A percentile compares a stretch with the other conserved stretches of the same genome.
These are phyloP conservation scores for Gracilaria gracilis DNA, from an alignment of 23 red algal species.

Conservation along the genomic window DNA sequence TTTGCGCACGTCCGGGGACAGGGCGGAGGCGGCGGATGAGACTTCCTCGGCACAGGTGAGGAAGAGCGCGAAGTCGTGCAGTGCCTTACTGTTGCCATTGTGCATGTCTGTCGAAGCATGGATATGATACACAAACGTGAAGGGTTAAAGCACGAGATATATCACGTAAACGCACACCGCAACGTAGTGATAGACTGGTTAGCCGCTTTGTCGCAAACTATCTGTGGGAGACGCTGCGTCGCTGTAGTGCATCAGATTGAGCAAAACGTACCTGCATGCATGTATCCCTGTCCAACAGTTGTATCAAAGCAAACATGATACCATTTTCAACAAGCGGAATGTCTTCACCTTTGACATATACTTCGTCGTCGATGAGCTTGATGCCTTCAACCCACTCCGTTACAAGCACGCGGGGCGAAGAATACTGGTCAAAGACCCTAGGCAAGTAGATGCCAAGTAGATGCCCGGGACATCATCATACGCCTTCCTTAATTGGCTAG, in stretches of 20 bases:
- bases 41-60: background rate
- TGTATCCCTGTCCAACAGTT: slow-evolving; percentile 85
- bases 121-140: too few species aligned
- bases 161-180: too few species aligned
- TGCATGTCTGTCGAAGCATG: slow-evolving; percentile 46
- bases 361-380: slow-evolving; percentile 78
- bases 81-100: slow-evolving; percentile 66
- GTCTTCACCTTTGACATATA: slow-evolving; percentile 71
- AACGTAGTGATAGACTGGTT: too few species aligned
- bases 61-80: background rate
- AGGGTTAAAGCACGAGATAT: too few species aligned
- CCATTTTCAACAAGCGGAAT: slow-evolving; percentile 80
- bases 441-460: too few species aligned
- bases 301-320: slow-evolving; percentile 84
- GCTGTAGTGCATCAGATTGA: too few species aligned
- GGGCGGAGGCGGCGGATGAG: background rate
- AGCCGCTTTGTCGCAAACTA: too few species aligned
- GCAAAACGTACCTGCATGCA: slow-evolving; percentile 74
- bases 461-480: slow-evolving; percentile 70
- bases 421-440: slow-evolving; percentile 78
- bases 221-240: too few species aligned
- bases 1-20: background rate
- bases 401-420: slow-evolving; percentile 80
- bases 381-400: slow-evolving; percentile 92
- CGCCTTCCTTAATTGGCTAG: slow-evolving; percentile 63